Evolutionary conservation across 2,329 filamentous ascomycete species (phyloP).

Genomic region (Aspergillus brasiliensis): DNA sequence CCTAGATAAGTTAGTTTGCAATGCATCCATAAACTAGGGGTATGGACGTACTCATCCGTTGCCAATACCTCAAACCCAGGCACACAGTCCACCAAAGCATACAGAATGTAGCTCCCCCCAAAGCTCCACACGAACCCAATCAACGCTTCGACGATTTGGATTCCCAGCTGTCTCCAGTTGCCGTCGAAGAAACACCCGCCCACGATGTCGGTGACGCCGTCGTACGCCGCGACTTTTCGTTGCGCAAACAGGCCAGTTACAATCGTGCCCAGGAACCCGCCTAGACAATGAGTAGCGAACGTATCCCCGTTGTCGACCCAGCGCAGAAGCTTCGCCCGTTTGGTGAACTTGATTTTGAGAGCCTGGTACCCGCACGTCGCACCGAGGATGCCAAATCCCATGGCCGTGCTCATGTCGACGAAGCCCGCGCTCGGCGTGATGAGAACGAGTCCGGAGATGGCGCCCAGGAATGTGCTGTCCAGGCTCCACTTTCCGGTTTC

Average conservation of each 20-base stretch:
- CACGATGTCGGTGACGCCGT: conserved; percentile 49
- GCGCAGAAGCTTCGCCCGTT: conserved; percentile 47
- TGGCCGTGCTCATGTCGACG: conserved; percentile 53
- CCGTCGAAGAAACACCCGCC: conserved; percentile 59
- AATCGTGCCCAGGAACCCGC: conserved; percentile 54
- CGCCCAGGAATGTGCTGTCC: conserved; percentile 56
- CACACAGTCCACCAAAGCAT: conserved; percentile 56
- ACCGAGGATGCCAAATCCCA: conserved; percentile 52
- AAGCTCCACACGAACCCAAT: conserved; percentile 57
- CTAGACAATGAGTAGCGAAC: conserved; percentile 58
- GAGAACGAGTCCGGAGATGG: conserved; percentile 56
- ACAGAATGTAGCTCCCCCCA: conserved; percentile 50
- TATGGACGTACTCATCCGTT: conserved; percentile 51
- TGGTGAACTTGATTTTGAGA: conserved; percentile 56
- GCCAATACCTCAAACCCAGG: conserved; percentile 57
- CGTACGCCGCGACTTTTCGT: conserved; percentile 55
- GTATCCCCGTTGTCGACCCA: conserved; percentile 61
- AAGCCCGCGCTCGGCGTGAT: conserved; percentile 55
- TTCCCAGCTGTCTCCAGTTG: conserved; percentile 52
- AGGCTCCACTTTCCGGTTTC: conserved; percentile 51
- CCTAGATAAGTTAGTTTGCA: conserved; percentile 8
- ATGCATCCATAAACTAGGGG: background rate
- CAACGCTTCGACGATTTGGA: conserved; percentile 55
- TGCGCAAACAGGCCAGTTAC: conserved; percentile 55
- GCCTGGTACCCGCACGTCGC: conserved; percentile 55